Conservation (phyloP, 768 basidiomycete species). For the Mycena rebaudengoi region DNA sequence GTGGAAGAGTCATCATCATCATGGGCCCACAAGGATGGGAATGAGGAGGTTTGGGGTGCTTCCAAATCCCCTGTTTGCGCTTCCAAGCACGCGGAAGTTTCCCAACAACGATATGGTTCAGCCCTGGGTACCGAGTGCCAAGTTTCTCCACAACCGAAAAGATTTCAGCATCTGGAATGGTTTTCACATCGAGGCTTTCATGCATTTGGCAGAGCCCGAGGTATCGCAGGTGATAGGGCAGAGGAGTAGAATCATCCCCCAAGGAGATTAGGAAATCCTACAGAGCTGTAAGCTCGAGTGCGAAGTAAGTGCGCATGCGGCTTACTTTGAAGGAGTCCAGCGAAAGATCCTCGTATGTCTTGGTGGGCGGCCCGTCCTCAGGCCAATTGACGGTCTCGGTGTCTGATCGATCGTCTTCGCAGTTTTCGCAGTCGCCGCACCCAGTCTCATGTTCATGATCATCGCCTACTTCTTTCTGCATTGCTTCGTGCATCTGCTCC, state of each 20-base stretch:
- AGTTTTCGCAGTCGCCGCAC: neutral
- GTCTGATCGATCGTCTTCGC: neutral
- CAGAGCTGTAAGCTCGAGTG: neutral
- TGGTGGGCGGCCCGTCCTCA: neutral
- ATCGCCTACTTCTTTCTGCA: too few relatives aligned
- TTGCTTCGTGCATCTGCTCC: neutral
- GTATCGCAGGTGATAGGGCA: neutral
- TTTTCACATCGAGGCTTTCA: neutral
- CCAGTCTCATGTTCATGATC: too few relatives aligned
- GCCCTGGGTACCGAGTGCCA: slow-evolving; percentile 1
- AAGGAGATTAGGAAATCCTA: slow-evolving; percentile 10
- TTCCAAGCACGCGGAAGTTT: too few relatives aligned
- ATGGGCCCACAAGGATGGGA: too few relatives aligned
- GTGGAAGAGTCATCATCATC: too few relatives aligned
- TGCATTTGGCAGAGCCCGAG: neutral
- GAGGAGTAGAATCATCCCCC: slow-evolving; percentile 1
- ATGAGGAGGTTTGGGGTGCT: too few relatives aligned
- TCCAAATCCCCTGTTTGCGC: too few relatives aligned
- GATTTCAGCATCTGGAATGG: neutral
- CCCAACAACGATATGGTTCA: neutral
- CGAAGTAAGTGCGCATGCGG: neutral
- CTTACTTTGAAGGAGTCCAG: slow-evolving; percentile 5
- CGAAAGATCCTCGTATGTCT: slow-evolving; percentile 2
- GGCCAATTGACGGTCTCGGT: neutral
- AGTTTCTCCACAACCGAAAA: slow-evolving; percentile 4